Conservation (phyloP, 1,284 basidiomycete species). For the Prillingera fragicola region DNA sequence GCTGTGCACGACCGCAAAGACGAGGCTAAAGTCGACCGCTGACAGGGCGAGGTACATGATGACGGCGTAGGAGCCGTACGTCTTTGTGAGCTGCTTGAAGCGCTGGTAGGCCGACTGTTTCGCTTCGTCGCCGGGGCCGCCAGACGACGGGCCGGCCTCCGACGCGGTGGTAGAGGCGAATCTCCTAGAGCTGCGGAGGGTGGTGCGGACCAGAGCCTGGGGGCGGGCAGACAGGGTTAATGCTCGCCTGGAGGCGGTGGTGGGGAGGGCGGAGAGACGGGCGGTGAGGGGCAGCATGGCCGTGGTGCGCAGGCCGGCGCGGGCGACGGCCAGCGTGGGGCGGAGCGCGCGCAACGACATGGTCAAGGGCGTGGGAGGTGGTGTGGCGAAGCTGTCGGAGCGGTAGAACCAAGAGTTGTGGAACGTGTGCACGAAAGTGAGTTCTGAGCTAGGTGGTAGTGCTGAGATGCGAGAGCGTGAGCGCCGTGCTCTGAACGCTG, state of each 20-base stretch:
- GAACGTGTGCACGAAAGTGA: no score
- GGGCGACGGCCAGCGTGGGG: neutral
- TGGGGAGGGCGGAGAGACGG: neutral
- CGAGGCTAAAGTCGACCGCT: conserved; percentile 69
- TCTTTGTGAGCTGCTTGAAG: conserved; percentile 78
- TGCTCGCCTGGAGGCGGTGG: no score
- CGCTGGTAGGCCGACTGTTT: conserved; percentile 48
- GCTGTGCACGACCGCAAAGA: conserved; percentile 77
- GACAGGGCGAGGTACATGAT: conserved; percentile 73
- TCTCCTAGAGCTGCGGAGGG: neutral
- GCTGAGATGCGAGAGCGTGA: neutral
- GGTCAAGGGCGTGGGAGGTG: neutral
- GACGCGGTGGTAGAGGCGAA: neutral
- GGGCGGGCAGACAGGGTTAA: conserved; percentile 2
- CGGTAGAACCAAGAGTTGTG: neutral
- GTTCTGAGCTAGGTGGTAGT: no score
- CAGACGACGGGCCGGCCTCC: no score
- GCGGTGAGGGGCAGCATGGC: neutral
- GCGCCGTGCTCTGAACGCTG: no score
- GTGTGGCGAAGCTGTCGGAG: neutral
- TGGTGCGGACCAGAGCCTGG: neutral
- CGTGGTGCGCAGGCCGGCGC: neutral
- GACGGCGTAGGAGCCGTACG: conserved; percentile 88
- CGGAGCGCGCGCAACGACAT: neutral
- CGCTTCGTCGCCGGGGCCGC: no score